Conservation (phyloP, 2,329 filamentous ascomycete species). For the Cladosporium oxysporum region DNA sequence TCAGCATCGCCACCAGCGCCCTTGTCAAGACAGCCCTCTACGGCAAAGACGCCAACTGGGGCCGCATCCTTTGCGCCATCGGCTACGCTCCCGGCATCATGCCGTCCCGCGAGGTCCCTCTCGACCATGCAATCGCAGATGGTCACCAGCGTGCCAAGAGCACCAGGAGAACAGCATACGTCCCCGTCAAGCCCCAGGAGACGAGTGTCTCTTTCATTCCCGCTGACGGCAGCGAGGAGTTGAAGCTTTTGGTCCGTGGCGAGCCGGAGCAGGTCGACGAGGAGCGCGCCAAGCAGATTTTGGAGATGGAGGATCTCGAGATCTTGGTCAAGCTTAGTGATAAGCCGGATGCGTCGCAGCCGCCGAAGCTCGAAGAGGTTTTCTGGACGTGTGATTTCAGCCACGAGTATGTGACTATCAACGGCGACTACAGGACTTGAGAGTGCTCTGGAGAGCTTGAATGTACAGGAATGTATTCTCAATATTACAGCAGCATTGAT, state of each 20-base stretch:
- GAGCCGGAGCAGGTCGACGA: conserved; percentile 81
- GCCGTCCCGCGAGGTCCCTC: conserved; percentile 26
- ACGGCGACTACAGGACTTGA: conserved; percentile 64
- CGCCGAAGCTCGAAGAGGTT: conserved; percentile 55
- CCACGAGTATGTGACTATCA: conserved; percentile 76
- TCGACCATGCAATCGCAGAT: conserved; percentile 5
- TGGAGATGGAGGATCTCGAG: conserved; percentile 76
- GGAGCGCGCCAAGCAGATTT: conserved; percentile 71
- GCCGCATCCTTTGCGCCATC: conserved; percentile 90
- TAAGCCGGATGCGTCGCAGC: conserved; percentile 38
- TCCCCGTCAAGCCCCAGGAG: conserved; percentile 64
- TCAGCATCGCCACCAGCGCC: conserved; percentile 84
- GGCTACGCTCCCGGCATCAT: conserved; percentile 72
- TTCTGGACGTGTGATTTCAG: conserved; percentile 89
- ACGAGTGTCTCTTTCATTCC: conserved; percentile 81
- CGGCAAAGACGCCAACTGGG: conserved; percentile 98
- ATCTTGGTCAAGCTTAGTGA: conserved; percentile 74
- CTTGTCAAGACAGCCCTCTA: conserved; percentile 97
- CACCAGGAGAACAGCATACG: background rate
- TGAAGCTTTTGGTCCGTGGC: conserved; percentile 75
- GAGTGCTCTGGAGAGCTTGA: background rate
- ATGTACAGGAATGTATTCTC: background rate
- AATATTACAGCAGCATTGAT: background rate
- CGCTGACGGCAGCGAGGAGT: conserved; percentile 71
- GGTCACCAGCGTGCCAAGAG: background rate